phyloP scores from a whole-genome alignment of 805 yeast genomes.

The Wickerhamiella spandovensis region DNA sequence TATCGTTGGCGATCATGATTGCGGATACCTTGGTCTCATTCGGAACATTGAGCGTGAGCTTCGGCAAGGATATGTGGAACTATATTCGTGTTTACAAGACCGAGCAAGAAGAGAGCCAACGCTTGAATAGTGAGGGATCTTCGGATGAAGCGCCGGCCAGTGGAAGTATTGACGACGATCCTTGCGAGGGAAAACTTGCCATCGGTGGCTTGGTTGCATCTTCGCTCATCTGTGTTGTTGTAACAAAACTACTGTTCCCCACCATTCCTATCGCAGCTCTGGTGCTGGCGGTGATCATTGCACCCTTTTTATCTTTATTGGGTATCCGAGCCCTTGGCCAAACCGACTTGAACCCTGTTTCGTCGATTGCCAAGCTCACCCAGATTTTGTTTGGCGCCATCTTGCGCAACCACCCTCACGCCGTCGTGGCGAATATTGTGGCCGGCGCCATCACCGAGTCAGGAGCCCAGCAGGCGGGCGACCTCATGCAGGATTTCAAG shows the following conservation, averaged over 20 bases:
- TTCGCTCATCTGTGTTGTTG: constrained; percentile 48
- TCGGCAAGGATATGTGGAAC: not conserved
- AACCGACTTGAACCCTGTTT: constrained; percentile 91
- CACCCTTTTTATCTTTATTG: constrained; percentile 64
- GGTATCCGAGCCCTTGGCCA: constrained; percentile 95
- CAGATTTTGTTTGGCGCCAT: constrained; percentile 77
- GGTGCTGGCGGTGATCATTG: constrained; percentile 53
- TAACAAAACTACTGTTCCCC: constrained; percentile 52
- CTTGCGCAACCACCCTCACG: constrained; percentile 68
- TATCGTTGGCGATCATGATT: constrained; percentile 84
- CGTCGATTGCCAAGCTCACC: constrained; percentile 90
- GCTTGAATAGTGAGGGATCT: not conserved
- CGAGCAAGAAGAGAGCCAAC: constrained; percentile 4
- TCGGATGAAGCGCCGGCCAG: too few relatives aligned
- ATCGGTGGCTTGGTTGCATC: constrained; percentile 51
- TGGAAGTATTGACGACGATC: constrained; percentile 16
- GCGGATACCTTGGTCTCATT: constrained; percentile 44
- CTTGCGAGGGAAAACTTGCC: constrained; percentile 4
- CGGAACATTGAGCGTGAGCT: not conserved
- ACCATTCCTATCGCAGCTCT: constrained; percentile 61
- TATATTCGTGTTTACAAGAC: not conserved
- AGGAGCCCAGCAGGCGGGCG: constrained; percentile 98
- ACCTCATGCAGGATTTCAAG: constrained; percentile 90
- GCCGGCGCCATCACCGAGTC: constrained; percentile 98
- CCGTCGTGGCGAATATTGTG: constrained; percentile 69